These are phyloP conservation scores for Sporothrix pseudoabietina DNA, from an alignment of 2,329 filamentous ascomycete genomes.

Conservation along the genomic window DNA sequence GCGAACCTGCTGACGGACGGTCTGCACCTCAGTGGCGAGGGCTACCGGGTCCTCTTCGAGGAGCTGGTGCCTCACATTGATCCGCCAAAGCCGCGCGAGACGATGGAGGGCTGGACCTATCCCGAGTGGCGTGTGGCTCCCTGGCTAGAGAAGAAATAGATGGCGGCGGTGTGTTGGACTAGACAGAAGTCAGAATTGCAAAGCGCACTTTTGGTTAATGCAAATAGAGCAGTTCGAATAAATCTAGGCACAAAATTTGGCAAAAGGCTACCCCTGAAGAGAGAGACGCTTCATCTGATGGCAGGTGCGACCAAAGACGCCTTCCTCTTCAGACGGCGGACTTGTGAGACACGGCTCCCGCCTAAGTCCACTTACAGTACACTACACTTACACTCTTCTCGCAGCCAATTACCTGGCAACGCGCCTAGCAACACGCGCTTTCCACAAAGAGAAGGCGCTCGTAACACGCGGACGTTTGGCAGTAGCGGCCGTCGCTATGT, in stretches of 20 bases:
- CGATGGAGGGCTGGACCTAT: constrained; percentile 44
- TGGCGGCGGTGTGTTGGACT: not conserved
- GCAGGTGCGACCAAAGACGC: not conserved
- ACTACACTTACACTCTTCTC: constrained; percentile 4
- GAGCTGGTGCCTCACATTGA: constrained; percentile 53
- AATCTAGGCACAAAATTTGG: not conserved
- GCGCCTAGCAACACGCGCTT: constrained; percentile 19
- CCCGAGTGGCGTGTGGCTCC: constrained; percentile 52
- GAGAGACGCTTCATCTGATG: not conserved
- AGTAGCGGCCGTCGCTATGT: constrained; percentile 4
- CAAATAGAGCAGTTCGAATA: not conserved
- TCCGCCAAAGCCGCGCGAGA: constrained; percentile 46
- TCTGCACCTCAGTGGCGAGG: constrained; percentile 58
- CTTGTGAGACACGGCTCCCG: not conserved
- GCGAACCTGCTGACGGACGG: constrained; percentile 59
- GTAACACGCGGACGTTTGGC: not conserved
- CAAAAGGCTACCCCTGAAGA: constrained; percentile 2
- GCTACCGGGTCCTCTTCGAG: constrained; percentile 57
- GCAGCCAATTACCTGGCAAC: constrained; percentile 19
- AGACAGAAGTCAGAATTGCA: not conserved
- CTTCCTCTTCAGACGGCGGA: not conserved
- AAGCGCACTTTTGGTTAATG: not conserved
- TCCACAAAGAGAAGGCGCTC: constrained; percentile 27
- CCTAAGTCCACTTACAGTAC: constrained; percentile 15
- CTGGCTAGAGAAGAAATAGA: constrained; percentile 35